A percentile compares a stretch with the other conserved stretches of the same genome.
phyloP scores from a whole-genome alignment of 257 asterid species.

The Capsicum chinense region DNA sequence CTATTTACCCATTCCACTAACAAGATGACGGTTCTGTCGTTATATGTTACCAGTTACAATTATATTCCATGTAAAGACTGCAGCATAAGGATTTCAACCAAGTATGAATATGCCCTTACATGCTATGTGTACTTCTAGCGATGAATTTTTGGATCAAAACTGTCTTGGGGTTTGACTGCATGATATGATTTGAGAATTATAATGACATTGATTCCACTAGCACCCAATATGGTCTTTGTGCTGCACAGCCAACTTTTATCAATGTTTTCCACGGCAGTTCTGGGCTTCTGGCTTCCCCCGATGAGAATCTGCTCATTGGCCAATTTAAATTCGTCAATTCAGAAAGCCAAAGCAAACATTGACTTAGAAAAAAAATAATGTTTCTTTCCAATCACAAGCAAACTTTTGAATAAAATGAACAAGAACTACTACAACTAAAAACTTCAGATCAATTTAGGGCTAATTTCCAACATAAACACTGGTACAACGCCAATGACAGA shows the following conservation, averaged over 20 bases:
- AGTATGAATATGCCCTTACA: background rate
- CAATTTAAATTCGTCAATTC: conserved; percentile 10
- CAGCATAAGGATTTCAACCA: background rate
- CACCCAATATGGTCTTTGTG: background rate
- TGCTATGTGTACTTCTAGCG: background rate
- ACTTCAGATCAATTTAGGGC: background rate
- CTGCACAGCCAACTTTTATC: background rate
- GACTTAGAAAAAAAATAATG: background rate
- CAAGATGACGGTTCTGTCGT: background rate
- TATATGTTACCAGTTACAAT: background rate
- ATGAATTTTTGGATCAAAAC: background rate
- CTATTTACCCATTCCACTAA: background rate
- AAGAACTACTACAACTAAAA: conserved; percentile 4
- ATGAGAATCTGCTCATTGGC: background rate
- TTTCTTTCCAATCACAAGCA: background rate
- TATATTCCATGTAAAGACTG: background rate
- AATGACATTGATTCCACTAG: background rate
- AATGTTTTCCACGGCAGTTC: background rate
- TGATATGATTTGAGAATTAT: conserved; percentile 5
- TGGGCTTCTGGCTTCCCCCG: background rate
- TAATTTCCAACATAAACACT: background rate
- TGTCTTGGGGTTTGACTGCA: conserved; percentile 4
- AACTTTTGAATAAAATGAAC: background rate
- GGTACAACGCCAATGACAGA: background rate
- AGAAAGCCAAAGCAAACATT: background rate